Base-by-base conservation (phyloP, 2,329 filamentous ascomycete species). In the Madurella mycetomatis region DNA sequence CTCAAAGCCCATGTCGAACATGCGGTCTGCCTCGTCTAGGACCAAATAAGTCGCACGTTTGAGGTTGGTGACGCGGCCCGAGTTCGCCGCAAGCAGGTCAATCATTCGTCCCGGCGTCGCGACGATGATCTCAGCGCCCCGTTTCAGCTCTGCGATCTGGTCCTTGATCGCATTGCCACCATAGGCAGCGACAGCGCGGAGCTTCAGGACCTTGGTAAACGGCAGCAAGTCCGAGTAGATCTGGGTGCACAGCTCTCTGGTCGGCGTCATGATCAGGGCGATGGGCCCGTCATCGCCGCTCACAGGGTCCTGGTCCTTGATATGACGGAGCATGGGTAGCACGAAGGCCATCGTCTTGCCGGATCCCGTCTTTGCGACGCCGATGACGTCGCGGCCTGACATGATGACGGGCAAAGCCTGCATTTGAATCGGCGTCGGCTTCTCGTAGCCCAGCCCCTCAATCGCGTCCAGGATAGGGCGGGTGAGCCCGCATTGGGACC, bases 1-100 rank as follows among this genome's bases (percentile, higher is more conserved):
- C 72, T 96, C 92, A 67, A 99, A 99, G 13, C 94, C 94, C 94
- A 99, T 97, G 70, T 99, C 94, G 68, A 97, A 96, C 94, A 99
- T 97, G 58, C 94, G 87, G 72, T 99, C 94, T 46, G 94, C 94
- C 73, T 99, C 94, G 68, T 99, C 94, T 40, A 99, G 82, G 11
- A 99, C 94, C 19, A 96, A 85, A 69, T 97, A 99, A 0, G 90
- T 94, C 12, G 96, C 90, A 59, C 94, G 83, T 62, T 82, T 85
- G 53, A 99, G 78, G 66, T 95, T 97, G 12, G 92, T 95, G 9
- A 97, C 92, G 59, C 92, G 84, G n/a, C 92, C 92, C 61, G 89
- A 87, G 67, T 97, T 99, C 49, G 92, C 91, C 41, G 91, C 90
- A 32, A 99, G 77, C 16, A 99, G 81, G 76, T 99, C 94, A 65